Base-by-base conservation (phyloP, 2,329 filamentous ascomycete species). In the Volutella citrinella region DNA sequence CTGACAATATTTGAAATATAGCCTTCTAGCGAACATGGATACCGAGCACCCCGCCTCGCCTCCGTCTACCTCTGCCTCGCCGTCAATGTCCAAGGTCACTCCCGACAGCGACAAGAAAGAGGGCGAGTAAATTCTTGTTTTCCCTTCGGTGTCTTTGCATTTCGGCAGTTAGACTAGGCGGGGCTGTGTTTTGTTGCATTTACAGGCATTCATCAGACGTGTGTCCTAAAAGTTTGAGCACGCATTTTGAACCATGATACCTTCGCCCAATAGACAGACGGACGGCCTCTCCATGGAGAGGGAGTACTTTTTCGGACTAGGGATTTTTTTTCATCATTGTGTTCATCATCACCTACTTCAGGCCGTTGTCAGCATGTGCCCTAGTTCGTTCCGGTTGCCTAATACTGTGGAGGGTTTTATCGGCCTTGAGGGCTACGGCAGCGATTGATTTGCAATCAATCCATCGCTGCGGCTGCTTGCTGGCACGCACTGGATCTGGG, bases 21-120 rank as follows among this genome's bases (percentile, higher is more conserved):
- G 76, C 57, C 65, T 78, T 45, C 66, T 80, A 43, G 76, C 74
- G 52, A 78, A 68, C 54, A 75, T 72, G 77, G 80, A 76, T 54
- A 72, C 70, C 49, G 76, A 78, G 57, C 72, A 76, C 63, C 80
- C 74, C 42, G 73, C 77, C 53, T 87, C 84, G 50, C 84, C 85
- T 54, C 82, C 84, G 36, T 82, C 82, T 42, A 75, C 78, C 30
- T 69, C 78, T 45, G 79, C 76, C 37, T 86, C 82, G 34, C 82
- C 82, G 29, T 75, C 77, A 38, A 59, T 82, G 55, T 66, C 79
- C 45, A 85, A 84, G 67, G 74, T 70, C 43, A 72, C 70, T 43
- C 72, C 76, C 43, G 76, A 76, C 56, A 67, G 57, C 40, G 72
- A 67, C 51, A 78, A 79, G 61, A 72, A 72, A 63, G 68, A 66